phyloP scores from a whole-genome alignment of 2,329 filamentous ascomycete genomes.

The Ophiocordyceps polyrhachis-furcata region DNA sequence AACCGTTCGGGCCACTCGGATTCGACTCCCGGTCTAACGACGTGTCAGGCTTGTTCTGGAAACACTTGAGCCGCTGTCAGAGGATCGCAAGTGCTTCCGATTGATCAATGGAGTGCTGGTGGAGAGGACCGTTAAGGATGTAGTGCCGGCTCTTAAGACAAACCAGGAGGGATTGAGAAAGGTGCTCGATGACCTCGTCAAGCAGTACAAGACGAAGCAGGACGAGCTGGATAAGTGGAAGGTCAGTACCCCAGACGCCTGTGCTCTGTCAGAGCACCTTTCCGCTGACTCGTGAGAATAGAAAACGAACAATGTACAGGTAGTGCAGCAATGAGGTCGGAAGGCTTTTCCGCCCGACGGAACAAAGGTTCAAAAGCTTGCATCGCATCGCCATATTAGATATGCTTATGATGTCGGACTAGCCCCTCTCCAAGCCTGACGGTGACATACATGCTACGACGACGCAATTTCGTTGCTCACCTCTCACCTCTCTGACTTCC shows the following conservation, averaged over 20 bases:
- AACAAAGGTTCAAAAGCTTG: background rate
- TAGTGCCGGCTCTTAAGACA: slow-evolving; percentile 76
- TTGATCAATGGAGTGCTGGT: slow-evolving; percentile 96
- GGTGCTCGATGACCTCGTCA: slow-evolving; percentile 82
- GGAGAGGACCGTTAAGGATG: slow-evolving; percentile 83
- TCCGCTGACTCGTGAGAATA: slow-evolving; percentile 17
- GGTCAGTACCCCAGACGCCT: slow-evolving; percentile 35
- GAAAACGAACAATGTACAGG: slow-evolving; percentile 83
- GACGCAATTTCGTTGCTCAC: background rate
- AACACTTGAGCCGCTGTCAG: slow-evolving; percentile 64
- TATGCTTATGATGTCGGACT: background rate
- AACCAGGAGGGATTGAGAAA: slow-evolving; percentile 90
- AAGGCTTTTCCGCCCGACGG: background rate
- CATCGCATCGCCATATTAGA: background rate
- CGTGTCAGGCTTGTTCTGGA: slow-evolving; percentile 69
- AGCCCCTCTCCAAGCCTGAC: background rate
- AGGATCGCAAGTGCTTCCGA: slow-evolving; percentile 89
- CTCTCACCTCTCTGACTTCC: background rate
- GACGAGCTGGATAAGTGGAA: slow-evolving; percentile 97
- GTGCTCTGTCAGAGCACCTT: background rate
- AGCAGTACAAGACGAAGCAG: slow-evolving; percentile 91
- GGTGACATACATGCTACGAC: background rate
- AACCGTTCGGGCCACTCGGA: slow-evolving; percentile 4
- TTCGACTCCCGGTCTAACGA: slow-evolving; percentile 4
- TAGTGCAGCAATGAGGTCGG: slow-evolving; percentile 49